Percentiles rank a stretch among this genome's conserved stretches.
Evolutionary conservation across 805 yeast species (phyloP).

Genomic region (Pichia kluyveri): DNA sequence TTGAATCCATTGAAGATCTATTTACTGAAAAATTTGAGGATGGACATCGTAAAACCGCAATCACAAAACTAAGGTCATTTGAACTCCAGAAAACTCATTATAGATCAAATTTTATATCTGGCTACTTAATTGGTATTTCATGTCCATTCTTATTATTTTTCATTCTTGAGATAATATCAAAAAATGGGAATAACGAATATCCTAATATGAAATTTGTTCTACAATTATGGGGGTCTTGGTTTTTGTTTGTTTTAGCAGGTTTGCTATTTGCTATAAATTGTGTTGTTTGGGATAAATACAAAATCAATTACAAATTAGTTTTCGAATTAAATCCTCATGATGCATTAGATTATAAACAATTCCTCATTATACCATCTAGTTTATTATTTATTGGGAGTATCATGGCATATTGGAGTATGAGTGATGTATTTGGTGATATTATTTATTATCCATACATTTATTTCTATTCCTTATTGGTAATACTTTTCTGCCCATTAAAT

Average conservation of each 20-base stretch:
- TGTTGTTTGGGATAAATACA: constrained; percentile 59
- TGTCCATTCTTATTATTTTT: constrained; percentile 43
- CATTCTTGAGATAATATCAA: constrained; percentile 9
- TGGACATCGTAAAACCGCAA: constrained; percentile 61
- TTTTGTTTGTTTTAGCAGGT: constrained; percentile 51
- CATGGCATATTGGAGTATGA: constrained; percentile 66
- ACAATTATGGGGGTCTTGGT: constrained; percentile 91
- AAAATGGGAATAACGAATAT: constrained; percentile 23
- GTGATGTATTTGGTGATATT: constrained; percentile 42
- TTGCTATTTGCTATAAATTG: constrained; percentile 62
- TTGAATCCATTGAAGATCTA: constrained; percentile 53
- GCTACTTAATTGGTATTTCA: constrained; percentile 61
- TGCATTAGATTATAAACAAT: constrained; percentile 58
- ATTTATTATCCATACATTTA: constrained; percentile 73
- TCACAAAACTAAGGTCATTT: constrained; percentile 54
- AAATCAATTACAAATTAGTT: constrained; percentile 84
- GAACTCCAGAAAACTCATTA: constrained; percentile 32
- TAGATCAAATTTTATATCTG: constrained; percentile 46
- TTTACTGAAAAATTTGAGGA: constrained; percentile 58
- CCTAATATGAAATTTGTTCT: constrained; percentile 53
- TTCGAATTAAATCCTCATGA: constrained; percentile 74
- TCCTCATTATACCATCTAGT: constrained; percentile 51
- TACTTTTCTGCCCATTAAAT: constrained; percentile 56
- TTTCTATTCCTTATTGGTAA: constrained; percentile 39
- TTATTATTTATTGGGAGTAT: constrained; percentile 48